phyloP scores from a whole-genome alignment of 1,284 basidiomycete species.

The Apiotrichum akiyoshidainum region DNA sequence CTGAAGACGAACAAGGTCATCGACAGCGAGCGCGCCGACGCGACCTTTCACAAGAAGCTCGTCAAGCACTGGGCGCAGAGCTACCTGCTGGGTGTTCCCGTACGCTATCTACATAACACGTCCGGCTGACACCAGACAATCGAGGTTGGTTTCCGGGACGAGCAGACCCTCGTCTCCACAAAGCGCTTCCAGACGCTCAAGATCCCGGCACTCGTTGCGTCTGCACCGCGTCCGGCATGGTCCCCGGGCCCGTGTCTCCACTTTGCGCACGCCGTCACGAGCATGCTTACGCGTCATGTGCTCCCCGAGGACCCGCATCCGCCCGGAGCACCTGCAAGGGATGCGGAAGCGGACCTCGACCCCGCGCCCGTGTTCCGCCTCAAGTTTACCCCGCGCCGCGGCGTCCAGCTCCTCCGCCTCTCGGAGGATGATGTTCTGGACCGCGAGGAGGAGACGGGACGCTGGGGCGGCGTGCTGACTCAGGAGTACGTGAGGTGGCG shows the following conservation, averaged over 20 bases:
- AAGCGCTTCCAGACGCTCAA: slow-evolving; percentile 69
- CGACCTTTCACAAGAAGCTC: slow-evolving; percentile 84
- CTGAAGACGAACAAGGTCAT: slow-evolving; percentile 88
- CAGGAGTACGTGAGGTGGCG: slow-evolving; percentile 35
- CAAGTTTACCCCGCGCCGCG: slow-evolving; percentile 39
- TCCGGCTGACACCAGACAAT: slow-evolving; percentile 64
- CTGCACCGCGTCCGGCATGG: slow-evolving; percentile 26
- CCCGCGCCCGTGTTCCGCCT: slow-evolving; percentile 39
- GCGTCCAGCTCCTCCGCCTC: slow-evolving; percentile 37
- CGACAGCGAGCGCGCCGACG: slow-evolving; percentile 64
- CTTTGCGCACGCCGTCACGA: slow-evolving; percentile 38
- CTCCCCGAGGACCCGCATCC: slow-evolving; percentile 36
- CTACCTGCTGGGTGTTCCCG: slow-evolving; percentile 84
- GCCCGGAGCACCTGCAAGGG: slow-evolving; percentile 4
- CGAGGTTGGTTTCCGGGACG: slow-evolving; percentile 86
- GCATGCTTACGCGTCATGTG: slow-evolving; percentile 31
- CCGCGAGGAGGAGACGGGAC: slow-evolving; percentile 14
- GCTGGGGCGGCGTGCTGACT: slow-evolving; percentile 45
- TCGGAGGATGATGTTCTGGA: slow-evolving; percentile 15
- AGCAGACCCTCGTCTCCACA: slow-evolving; percentile 63
- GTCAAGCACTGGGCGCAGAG: slow-evolving; percentile 96
- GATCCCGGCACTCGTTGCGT: slow-evolving; percentile 53
- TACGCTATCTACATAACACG: no score
- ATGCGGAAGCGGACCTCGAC: slow-evolving; percentile 26
- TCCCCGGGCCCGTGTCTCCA: slow-evolving; percentile 33